Evolutionary conservation across 129 eudicot species (phyloP), one percentile per base, ranked within the genome.

Genomic region (Tagetes erecta): DNA sequence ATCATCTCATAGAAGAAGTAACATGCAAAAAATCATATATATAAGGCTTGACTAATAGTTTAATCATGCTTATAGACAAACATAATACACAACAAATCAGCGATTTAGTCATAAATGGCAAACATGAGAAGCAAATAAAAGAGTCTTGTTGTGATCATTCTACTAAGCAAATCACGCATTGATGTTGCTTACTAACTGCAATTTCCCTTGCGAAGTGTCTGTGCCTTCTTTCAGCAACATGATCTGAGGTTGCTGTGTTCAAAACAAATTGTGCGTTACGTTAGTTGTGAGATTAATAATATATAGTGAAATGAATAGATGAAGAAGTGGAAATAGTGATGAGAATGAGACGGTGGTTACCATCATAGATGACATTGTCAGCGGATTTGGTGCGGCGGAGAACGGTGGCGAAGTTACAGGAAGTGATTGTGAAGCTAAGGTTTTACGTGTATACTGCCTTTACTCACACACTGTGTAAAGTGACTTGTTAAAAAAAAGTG

Each of bases 181-280:
- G 11, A 95, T 91, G 86, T 95, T 95, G 84, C 99, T 95, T 45
- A 95, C 77, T 41, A 95, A 64, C 83, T 95, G 99, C 1, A 97
- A 83, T 66, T 88, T 95, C 73, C 99, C 99, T 79, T 95, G 99
- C 35, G 97, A 95, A 2, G 97, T 91, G 78, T 95, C 97, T 34
- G 97, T 95, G 39, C 99, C 99, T 87, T 95, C 99, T 79, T 88
- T 91, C 6, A 95, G 89, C 86, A 95, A 64, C 65, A 95, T 95
- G 84, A 95, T 95, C 83, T 94, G 99, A 0, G 99, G 99, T 86
- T 94, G 99, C 97, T 91, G 92, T 81, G 69, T 8, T 41, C n/a
- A 39, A 39, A 33, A 71, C 66, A 50, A 71, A 3, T 31, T 9
- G 45, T 31, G 44, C 41, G 35, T 45, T 49, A 37, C 69, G 20